These are phyloP conservation scores for Alternaria tenuissima DNA, from an alignment of 2,329 filamentous ascomycete species.

Conservation along the genomic window DNA sequence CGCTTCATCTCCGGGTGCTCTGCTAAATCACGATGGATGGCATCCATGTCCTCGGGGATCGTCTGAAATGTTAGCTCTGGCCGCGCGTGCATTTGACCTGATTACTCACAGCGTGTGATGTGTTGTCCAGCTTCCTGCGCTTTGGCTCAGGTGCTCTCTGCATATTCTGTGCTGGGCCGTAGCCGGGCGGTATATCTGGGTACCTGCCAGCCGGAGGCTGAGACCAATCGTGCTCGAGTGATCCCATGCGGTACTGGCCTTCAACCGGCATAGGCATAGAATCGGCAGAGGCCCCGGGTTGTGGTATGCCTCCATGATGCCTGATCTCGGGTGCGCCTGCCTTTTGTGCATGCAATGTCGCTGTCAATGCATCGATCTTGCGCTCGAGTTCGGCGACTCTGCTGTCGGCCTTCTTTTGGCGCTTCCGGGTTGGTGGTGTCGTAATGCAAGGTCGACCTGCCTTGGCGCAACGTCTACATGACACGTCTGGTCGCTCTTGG, in stretches of 20 bases:
- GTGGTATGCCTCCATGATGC: slow-evolving; percentile 35
- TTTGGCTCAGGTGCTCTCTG: slow-evolving; percentile 44
- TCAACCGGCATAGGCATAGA: slow-evolving; percentile 27
- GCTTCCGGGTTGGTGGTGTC: slow-evolving; percentile 77
- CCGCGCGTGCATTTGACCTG: not conserved
- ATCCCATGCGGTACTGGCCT: slow-evolving; percentile 37
- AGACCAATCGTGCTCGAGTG: slow-evolving; percentile 43
- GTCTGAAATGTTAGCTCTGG: slow-evolving; percentile 30
- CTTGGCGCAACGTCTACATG: slow-evolving; percentile 75
- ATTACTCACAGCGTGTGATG: slow-evolving; percentile 38
- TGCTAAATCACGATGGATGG: slow-evolving; percentile 47
- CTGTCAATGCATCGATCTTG: slow-evolving; percentile 89
- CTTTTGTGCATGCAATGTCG: slow-evolving; percentile 72
- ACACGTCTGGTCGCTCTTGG: slow-evolving; percentile 71
- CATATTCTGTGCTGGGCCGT: slow-evolving; percentile 41
- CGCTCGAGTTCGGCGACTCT: slow-evolving; percentile 89
- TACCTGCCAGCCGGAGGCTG: slow-evolving; percentile 26
- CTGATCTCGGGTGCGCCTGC: slow-evolving; percentile 27
- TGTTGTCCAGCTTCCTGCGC: slow-evolving; percentile 41
- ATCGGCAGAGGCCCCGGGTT: slow-evolving; percentile 24
- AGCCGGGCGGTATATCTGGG: slow-evolving; percentile 42
- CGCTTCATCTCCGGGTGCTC: slow-evolving; percentile 48
- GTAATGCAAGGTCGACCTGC: slow-evolving; percentile 73
- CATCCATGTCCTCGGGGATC: slow-evolving; percentile 51
- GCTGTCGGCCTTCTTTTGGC: slow-evolving; percentile 91